These are phyloP conservation scores for Brassica napus DNA, from an alignment of 345 rosid genomes.

Conservation along the genomic window DNA sequence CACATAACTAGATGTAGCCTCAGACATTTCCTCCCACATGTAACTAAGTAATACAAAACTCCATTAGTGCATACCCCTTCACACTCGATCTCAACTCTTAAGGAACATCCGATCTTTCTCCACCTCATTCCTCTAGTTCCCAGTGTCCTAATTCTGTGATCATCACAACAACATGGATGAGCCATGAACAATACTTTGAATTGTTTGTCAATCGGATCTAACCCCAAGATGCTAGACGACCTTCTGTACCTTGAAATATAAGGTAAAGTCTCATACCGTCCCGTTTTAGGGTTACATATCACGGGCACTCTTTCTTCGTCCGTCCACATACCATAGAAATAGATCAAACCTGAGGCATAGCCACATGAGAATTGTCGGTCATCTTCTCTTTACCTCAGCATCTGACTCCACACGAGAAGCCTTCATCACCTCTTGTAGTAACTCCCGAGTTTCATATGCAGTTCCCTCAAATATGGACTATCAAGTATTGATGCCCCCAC, in stretches of 20 bases:
- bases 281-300: conserved; percentile 6
- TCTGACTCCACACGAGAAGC: no score
- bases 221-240: neutral
- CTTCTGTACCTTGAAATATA: neutral
- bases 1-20: no score
- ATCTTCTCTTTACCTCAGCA: no score
- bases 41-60: no score
- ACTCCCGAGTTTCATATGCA: no score
- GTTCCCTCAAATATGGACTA: no score
- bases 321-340: neutral
- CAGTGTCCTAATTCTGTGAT: neutral
- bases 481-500: no score
- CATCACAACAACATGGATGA: neutral
- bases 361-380: neutral
- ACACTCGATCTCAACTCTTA: no score
- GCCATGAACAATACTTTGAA: neutral
- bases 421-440: no score
- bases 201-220: neutral
- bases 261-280: neutral
- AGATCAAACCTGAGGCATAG: conserved; percentile 5
- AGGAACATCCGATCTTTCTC: no score
- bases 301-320: neutral
- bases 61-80: no score
- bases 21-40: no score
- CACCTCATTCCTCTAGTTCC: neutral